Conservation (phyloP, 1,284 basidiomycete species). For the Papiliotrema fonsecae region DNA sequence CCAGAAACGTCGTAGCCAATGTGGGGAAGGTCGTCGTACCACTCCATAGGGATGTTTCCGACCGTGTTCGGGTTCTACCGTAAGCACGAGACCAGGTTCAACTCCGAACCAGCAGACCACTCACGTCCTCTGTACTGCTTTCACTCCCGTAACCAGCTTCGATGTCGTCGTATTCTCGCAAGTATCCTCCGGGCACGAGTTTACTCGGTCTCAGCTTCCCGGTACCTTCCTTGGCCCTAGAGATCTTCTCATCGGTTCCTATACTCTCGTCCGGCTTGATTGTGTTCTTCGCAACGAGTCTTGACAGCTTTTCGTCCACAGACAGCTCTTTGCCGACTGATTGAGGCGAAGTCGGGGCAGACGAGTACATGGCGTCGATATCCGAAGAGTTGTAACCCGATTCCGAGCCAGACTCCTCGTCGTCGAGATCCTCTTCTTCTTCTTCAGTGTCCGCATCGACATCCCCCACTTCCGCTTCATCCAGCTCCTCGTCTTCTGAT, state of each 20-base stretch:
- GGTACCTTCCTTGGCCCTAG: conserved; percentile 39
- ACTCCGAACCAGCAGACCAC: no score
- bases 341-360: conserved; percentile 15
- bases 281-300: conserved; percentile 38
- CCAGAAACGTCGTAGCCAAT: conserved; percentile 96
- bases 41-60: conserved; percentile 93
- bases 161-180: conserved; percentile 87
- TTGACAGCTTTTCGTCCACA: conserved; percentile 30
- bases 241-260: conserved; percentile 42
- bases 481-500: conserved; percentile 32
- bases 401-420: conserved; percentile 43
- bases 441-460: conserved; percentile 51
- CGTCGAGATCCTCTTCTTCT: conserved; percentile 42
- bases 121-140: conserved; percentile 91
- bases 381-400: conserved; percentile 49
- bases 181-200: conserved; percentile 74
- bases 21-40: conserved; percentile 99
- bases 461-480: conserved; percentile 26
- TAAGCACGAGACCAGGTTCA: conserved; percentile 3
- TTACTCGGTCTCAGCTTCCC: conserved; percentile 40
- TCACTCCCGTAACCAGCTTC: conserved; percentile 96
- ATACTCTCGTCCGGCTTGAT: conserved; percentile 44
- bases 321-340: conserved; percentile 14
- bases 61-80: conserved; percentile 82
- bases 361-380: conserved; percentile 43